Percentiles rank a stretch among this genome's conserved stretches.
phyloP scores from a whole-genome alignment of 1,284 basidiomycete species.

The Irpex lacteus region DNA sequence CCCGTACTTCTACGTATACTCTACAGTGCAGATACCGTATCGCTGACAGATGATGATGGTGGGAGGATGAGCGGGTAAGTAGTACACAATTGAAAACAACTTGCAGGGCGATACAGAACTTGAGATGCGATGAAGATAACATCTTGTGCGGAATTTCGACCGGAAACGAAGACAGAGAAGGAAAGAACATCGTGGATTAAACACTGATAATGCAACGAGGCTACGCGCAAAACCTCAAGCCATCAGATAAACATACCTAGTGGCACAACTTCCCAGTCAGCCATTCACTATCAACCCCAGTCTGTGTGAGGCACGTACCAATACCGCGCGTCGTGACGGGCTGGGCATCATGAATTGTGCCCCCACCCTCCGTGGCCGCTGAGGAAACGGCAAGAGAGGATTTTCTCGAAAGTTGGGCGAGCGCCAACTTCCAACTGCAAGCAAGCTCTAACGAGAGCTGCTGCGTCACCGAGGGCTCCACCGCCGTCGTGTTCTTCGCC shows the following conservation, averaged over 20 bases:
- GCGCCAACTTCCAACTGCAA: slow-evolving; percentile 68
- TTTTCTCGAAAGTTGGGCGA: slow-evolving; percentile 80
- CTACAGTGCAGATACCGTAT: slow-evolving; percentile 10
- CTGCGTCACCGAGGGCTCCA: slow-evolving; percentile 78
- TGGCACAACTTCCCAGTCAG: not conserved
- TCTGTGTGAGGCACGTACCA: not conserved
- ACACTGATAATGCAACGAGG: slow-evolving; percentile 17
- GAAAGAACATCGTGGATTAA: slow-evolving; percentile 10
- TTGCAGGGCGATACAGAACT: slow-evolving; percentile 13
- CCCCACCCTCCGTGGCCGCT: slow-evolving; percentile 65
- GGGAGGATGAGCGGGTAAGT: slow-evolving; percentile 2
- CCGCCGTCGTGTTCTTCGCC: slow-evolving; percentile 78
- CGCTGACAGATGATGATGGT: slow-evolving; percentile 9
- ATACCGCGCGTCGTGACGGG: not conserved
- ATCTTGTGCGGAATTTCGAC: slow-evolving; percentile 6
- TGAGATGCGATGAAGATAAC: slow-evolving; percentile 17
- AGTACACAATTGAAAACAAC: slow-evolving; percentile 7
- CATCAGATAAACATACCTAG: slow-evolving; percentile 12
- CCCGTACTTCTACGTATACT: slow-evolving; percentile 14
- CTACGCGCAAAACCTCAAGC: slow-evolving; percentile 5
- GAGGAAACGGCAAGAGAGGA: slow-evolving; percentile 78
- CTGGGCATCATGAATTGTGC: slow-evolving; percentile 17
- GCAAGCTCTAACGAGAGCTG: slow-evolving; percentile 77
- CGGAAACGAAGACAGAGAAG: slow-evolving; percentile 15
- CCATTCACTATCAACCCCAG: not conserved